Conservation (phyloP, 768 basidiomycete genomes). For the Termitomyces heimii region DNA sequence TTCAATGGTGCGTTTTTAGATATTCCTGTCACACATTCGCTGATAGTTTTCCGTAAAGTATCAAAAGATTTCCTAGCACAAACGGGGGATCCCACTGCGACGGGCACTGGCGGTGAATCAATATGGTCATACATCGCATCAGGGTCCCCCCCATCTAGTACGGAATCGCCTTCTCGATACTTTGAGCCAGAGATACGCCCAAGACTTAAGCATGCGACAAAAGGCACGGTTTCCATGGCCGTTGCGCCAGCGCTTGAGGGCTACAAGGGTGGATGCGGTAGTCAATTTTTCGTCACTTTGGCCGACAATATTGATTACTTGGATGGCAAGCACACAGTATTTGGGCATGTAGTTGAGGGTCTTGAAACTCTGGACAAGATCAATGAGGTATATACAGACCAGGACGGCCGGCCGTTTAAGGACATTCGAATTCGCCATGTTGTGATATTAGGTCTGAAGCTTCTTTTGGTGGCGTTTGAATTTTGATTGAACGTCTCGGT, state of each 20-base stretch:
- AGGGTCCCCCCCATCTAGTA: conserved; percentile 25
- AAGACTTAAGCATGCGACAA: conserved; percentile 74
- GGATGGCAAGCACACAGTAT: conserved; percentile 89
- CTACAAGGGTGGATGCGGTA: conserved; percentile 70
- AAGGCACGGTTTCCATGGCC: conserved; percentile 97
- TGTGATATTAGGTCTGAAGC: conserved; percentile 74
- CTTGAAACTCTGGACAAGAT: conserved; percentile 87
- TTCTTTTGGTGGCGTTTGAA: not conserved
- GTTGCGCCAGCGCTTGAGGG: conserved; percentile 77
- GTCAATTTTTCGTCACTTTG: conserved; percentile 96
- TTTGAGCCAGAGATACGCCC: conserved; percentile 81
- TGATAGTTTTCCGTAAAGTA: conserved; percentile 39
- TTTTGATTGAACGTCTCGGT: not conserved
- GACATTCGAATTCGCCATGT: conserved; percentile 94
- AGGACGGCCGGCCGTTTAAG: conserved; percentile 86
- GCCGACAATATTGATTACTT: conserved; percentile 90
- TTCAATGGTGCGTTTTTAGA: conserved; percentile 76
- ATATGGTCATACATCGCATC: conserved; percentile 74
- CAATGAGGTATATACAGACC: conserved; percentile 87
- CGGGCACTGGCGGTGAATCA: conserved; percentile 90
- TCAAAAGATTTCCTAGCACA: conserved; percentile 98
- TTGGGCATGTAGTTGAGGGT: conserved; percentile 95
- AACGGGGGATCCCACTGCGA: conserved; percentile 92
- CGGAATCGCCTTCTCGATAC: conserved; percentile 54
- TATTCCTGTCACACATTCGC: not conserved